Evolutionary conservation across 345 rosid species (phyloP).

Genomic region (Syzygium aqueum): DNA sequence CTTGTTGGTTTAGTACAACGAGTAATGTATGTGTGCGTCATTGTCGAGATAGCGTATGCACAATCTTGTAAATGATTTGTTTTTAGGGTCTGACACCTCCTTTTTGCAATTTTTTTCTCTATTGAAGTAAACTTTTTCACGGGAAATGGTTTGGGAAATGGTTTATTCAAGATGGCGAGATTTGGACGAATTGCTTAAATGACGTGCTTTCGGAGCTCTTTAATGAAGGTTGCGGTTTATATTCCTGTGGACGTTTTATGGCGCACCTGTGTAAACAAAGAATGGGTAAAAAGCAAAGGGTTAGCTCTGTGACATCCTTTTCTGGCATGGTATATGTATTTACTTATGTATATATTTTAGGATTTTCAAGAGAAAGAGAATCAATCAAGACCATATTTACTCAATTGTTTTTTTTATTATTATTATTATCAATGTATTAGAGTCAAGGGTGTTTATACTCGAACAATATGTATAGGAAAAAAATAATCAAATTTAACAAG

Average conservation of each 20-base stretch:
- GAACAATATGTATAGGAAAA: background rate
- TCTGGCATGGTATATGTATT: background rate
- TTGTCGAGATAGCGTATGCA: background rate
- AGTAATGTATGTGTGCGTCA: background rate
- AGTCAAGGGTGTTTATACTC: background rate
- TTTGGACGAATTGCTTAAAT: background rate
- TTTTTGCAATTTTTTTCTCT: background rate
- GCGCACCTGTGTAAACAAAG: background rate
- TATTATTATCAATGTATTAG: background rate
- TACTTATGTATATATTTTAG: background rate
- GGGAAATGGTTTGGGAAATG: rapidly evolving
- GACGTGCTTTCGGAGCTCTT: background rate
- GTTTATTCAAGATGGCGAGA: background rate
- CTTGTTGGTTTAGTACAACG: background rate
- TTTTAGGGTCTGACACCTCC: background rate
- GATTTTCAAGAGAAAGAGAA: background rate
- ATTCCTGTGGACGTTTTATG: background rate
- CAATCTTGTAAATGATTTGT: background rate
- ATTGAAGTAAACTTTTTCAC: background rate
- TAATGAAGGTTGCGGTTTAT: background rate
- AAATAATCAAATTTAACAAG: background rate
- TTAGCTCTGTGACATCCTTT: background rate
- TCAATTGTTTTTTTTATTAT: no score
- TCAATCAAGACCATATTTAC: no score
- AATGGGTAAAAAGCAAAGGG: background rate